Percentiles rank a stretch among this genome's conserved stretches.
Conservation (phyloP, 306 rosid species). For the Quercus berberidifolia region DNA sequence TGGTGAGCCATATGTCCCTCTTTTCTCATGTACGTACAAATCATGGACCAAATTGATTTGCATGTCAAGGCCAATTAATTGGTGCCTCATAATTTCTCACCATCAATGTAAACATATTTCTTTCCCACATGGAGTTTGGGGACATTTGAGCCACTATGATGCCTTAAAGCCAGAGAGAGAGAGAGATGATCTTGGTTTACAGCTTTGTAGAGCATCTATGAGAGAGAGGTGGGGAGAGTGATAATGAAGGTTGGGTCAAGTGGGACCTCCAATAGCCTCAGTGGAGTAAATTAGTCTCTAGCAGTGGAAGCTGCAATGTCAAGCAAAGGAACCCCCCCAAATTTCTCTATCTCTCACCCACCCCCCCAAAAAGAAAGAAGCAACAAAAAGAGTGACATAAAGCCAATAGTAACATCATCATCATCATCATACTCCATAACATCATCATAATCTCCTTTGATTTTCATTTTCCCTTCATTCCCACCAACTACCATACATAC, state of each 20-base stretch:
- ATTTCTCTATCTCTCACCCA: slow-evolving; percentile 43
- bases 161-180: background rate
- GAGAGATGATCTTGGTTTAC: background rate
- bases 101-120: background rate
- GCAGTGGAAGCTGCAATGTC: slow-evolving; percentile 64
- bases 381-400: slow-evolving; percentile 23
- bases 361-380: slow-evolving; percentile 26
- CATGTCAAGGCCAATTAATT: background rate
- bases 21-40: background rate
- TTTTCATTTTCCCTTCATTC: slow-evolving; percentile 30
- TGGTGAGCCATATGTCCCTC: too few species aligned
- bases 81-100: background rate
- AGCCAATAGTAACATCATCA: slow-evolving; percentile 23
- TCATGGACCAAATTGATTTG: background rate
- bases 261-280: slow-evolving; percentile 45
- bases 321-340: slow-evolving; percentile 40
- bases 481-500: slow-evolving; percentile 46
- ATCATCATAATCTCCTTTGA: slow-evolving; percentile 27
- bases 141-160: background rate
- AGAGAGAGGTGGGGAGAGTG: slow-evolving; percentile 16
- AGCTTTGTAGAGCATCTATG: slow-evolving; percentile 11
- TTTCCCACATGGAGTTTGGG: background rate
- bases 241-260: slow-evolving; percentile 35
- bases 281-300: slow-evolving; percentile 40
- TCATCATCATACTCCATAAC: slow-evolving; percentile 5